Conservation (phyloP, 306 rosid genomes). For the Ceratonia siliqua region DNA sequence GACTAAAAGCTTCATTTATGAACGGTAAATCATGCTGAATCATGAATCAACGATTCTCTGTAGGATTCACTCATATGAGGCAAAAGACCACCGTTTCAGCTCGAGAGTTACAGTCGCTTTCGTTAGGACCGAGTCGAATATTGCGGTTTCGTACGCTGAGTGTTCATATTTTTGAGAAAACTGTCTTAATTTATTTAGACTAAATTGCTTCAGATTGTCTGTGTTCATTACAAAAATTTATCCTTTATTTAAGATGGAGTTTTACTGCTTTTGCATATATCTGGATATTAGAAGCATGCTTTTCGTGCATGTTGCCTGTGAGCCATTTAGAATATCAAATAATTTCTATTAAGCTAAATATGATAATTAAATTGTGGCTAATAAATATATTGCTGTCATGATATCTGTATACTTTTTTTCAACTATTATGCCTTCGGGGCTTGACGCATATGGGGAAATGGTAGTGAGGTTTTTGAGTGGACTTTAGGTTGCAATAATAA, state of each 20-base stretch:
- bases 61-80: slow-evolving; percentile 69
- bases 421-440: slow-evolving; percentile 1
- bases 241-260: slow-evolving; percentile 22
- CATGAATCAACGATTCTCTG: slow-evolving; percentile 64
- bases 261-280: slow-evolving; percentile 21
- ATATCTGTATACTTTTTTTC: neutral
- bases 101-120: slow-evolving; percentile 50
- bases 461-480: neutral
- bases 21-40: slow-evolving; percentile 58
- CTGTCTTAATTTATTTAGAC: slow-evolving; percentile 38
- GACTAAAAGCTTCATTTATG: slow-evolving; percentile 44
- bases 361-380: slow-evolving; percentile 4
- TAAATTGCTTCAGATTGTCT: slow-evolving; percentile 34
- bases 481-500: neutral
- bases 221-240: neutral
- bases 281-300: slow-evolving; percentile 22
- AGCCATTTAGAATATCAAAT: slow-evolving; percentile 13
- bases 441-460: neutral
- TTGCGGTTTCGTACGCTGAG: slow-evolving; percentile 27
- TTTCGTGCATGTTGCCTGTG: slow-evolving; percentile 24
- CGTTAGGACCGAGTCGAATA: slow-evolving; percentile 48
- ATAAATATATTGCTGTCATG: slow-evolving; percentile 7
- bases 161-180: slow-evolving; percentile 37
- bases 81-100: slow-evolving; percentile 51
- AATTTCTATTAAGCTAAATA: neutral